phyloP scores from a whole-genome alignment of 2,329 filamentous ascomycete species.

The Penicillium psychrosexuale region DNA sequence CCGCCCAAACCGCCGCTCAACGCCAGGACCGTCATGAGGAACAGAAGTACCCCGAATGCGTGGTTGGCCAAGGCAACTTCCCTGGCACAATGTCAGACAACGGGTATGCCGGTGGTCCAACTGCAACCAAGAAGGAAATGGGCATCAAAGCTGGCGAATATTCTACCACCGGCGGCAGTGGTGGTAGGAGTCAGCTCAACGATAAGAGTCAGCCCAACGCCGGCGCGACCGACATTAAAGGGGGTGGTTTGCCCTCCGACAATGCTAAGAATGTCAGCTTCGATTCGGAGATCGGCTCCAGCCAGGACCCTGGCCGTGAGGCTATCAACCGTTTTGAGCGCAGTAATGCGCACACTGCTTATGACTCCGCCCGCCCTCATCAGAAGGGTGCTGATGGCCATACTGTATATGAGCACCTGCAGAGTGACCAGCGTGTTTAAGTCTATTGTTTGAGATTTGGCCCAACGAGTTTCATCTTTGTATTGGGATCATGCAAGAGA shows the following conservation, averaged over 20 bases:
- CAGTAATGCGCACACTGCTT: constrained; percentile 28
- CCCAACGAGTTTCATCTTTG: not conserved
- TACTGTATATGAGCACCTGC: constrained; percentile 24
- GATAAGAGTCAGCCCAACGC: constrained; percentile 8
- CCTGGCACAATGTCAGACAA: constrained; percentile 29
- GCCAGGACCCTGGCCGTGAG: constrained; percentile 54
- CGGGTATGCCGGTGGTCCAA: constrained; percentile 37
- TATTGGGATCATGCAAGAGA: constrained; percentile 6
- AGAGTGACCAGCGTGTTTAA: constrained; percentile 32
- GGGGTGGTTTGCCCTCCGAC: constrained; percentile 45
- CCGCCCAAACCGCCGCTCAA: constrained; percentile 47
- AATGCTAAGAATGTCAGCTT: constrained; percentile 51
- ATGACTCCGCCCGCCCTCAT: constrained; percentile 24
- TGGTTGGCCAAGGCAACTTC: constrained; percentile 40
- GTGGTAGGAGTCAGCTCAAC: constrained; percentile 19
- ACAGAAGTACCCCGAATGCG: constrained; percentile 44
- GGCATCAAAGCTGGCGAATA: constrained; percentile 25
- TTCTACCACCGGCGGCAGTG: constrained; percentile 26
- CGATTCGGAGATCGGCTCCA: constrained; percentile 51
- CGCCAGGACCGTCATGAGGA: constrained; percentile 45
- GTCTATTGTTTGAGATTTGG: not conserved
- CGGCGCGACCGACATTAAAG: constrained; percentile 16
- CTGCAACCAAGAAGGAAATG: constrained; percentile 31
- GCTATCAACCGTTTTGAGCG: constrained; percentile 43
- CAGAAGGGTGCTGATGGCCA: constrained; percentile 27